These are phyloP conservation scores for Dendrocalamus sinicus DNA, from an alignment of 176 grass and related monocot genomes.

Conservation along the genomic window DNA sequence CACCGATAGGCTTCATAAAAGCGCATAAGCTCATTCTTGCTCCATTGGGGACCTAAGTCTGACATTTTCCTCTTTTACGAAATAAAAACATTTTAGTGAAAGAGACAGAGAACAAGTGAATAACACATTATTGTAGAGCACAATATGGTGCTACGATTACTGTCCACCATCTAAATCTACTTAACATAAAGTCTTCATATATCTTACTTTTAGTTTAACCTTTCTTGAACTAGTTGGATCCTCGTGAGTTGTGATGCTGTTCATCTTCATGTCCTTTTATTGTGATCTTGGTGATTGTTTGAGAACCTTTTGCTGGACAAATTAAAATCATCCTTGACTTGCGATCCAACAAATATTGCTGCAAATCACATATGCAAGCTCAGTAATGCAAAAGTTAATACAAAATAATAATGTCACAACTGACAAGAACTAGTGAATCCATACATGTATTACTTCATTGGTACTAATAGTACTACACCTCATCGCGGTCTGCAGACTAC, in stretches of 20 bases:
- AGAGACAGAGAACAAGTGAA: not conserved
- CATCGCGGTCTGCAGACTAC: no score
- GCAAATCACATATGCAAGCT: slow-evolving; percentile 33
- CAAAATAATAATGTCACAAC: no score
- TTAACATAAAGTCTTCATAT: slow-evolving; percentile 6
- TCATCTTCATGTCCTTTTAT: slow-evolving; percentile 44
- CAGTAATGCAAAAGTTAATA: slow-evolving; percentile 10
- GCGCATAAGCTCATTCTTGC: slow-evolving; percentile 51
- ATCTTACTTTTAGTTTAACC: slow-evolving; percentile 59
- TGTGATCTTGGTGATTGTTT: slow-evolving; percentile 44
- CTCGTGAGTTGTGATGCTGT: slow-evolving; percentile 19
- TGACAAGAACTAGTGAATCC: no score
- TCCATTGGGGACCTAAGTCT: slow-evolving; percentile 57
- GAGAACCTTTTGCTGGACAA: slow-evolving; percentile 58
- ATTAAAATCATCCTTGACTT: slow-evolving; percentile 35
- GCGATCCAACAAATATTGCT: slow-evolving; percentile 36
- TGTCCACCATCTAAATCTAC: slow-evolving; percentile 16
- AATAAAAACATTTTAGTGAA: slow-evolving; percentile 35
- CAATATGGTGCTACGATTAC: slow-evolving; percentile 29
- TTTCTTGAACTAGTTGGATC: slow-evolving; percentile 56
- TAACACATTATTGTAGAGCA: not conserved
- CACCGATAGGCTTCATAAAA: slow-evolving; percentile 64
- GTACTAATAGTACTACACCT: no score
- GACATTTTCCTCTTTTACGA: slow-evolving; percentile 54
- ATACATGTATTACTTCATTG: no score